Base-by-base conservation (phyloP, 2,329 filamentous ascomycete species). In the Fusarium sp. region DNA sequence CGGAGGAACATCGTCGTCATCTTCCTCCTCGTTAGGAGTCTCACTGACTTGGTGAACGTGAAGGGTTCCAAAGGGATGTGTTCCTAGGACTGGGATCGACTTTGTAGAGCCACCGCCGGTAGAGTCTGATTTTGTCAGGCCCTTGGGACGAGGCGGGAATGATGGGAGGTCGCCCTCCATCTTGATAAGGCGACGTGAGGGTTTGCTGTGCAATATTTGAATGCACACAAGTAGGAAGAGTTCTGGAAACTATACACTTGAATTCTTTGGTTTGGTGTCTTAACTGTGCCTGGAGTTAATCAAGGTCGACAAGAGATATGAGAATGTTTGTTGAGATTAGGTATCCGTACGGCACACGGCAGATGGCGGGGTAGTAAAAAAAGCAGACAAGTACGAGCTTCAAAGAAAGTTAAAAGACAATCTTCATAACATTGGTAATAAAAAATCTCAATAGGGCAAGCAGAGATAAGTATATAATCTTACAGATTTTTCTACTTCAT, bases 11-110 rank as follows among this genome's bases (percentile, higher is more conserved):
- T 57, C 74, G n/a, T 76, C 66, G 24, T 65, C 70, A 19, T 71
- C 68, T 28, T 68, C 68, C 8, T 73, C 70, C 19, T 68, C 62
- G 7, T 50, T 51, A 36, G 42, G 46, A 6, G 54, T 17, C 33
- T 68, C 71, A 19, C 64, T 67, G n/a, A 64, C 71, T 31, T 77
- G 67, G 62, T 81, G 76, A 36, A 85, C 74, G 19, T 78, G 79
- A 22, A 86, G 78, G 14, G 75, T 79, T 7, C 84, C 84, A 31
- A 83, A 69, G 14, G 84, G 82, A 57, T 80, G 72, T 2, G 76
- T 74, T n/a, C 82, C 81, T 22, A 80, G 77, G 28, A 78, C 79
- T 8, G 75, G 74, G 6, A 83, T 74, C 11, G 81, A 83, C 46
- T 72, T 77, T 49, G 75, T 76, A 6, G 77, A 79, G 46, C 70